Percentiles rank a stretch among this genome's conserved stretches.
Evolutionary conservation across 352 stramenopile species (phyloP).

Genomic region (Elongisporangium undulatum): DNA sequence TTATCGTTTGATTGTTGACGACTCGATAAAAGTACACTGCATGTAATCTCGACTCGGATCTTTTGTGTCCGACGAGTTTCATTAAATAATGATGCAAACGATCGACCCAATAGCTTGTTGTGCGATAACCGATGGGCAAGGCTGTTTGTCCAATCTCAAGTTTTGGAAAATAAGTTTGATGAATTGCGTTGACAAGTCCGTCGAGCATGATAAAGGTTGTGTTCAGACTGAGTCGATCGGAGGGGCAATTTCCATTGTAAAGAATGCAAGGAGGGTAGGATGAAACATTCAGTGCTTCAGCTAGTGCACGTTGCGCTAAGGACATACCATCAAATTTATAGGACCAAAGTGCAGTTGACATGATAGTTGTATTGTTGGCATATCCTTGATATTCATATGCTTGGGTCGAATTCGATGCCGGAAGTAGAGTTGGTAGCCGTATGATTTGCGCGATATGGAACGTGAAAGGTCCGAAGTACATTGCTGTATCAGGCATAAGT

Average conservation of each 20-base stretch:
- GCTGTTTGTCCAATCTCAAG: background rate
- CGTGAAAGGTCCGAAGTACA: conserved; percentile 27
- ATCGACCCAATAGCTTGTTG: conserved; percentile 21
- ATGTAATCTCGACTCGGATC: background rate
- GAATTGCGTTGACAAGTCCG: conserved; percentile 15
- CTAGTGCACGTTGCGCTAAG: conserved; percentile 12
- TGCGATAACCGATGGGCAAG: background rate
- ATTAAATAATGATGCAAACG: conserved; percentile 26
- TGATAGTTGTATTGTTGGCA: conserved; percentile 2
- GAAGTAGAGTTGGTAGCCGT: background rate
- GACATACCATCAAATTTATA: conserved; percentile 25
- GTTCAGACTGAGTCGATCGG: conserved; percentile 8
- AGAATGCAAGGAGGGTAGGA: conserved; percentile 2
- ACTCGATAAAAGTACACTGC: background rate
- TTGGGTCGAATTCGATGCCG: background rate
- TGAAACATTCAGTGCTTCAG: conserved; percentile 5
- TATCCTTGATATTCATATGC: background rate
- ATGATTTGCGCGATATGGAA: conserved; percentile 26
- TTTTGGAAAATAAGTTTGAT: background rate
- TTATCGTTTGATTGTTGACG: background rate
- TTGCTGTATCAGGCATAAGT: conserved; percentile 1
- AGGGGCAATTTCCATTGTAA: conserved; percentile 6
- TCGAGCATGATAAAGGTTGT: conserved; percentile 30
- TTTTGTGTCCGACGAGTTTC: conserved; percentile 18
- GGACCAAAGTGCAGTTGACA: conserved; percentile 8